A percentile compares a stretch with the other conserved stretches of the same genome.
These are phyloP conservation scores for Amanita polypyramis DNA, from an alignment of 768 basidiomycete species.

Conservation along the genomic window DNA sequence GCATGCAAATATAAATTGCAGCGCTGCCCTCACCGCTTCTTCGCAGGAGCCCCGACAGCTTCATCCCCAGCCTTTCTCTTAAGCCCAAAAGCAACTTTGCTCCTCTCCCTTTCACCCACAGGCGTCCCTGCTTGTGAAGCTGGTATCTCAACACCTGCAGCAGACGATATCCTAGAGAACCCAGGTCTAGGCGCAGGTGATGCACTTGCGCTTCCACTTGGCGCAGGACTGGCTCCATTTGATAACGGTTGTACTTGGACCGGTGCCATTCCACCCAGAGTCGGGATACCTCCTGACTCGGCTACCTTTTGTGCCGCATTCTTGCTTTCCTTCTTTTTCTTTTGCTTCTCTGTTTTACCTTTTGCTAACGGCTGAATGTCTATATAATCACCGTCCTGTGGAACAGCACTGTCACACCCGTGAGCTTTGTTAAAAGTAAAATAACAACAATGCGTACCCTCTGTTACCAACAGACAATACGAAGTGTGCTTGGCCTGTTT, in stretches of 20 bases:
- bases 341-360: conserved; percentile 73
- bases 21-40: conserved; percentile 20
- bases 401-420: conserved; percentile 53
- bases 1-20: neutral
- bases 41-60: conserved; percentile 54
- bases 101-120: conserved; percentile 60
- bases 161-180: conserved; percentile 66
- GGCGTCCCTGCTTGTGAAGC: conserved; percentile 44
- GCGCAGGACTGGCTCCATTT: conserved; percentile 39
- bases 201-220: conserved; percentile 29
- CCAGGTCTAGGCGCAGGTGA: conserved; percentile 65
- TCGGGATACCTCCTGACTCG: conserved; percentile 45
- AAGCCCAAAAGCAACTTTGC: conserved; percentile 70
- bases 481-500: conserved; percentile 93
- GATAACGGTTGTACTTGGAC: conserved; percentile 30
- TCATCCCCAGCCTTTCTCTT: conserved; percentile 79
- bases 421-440: conserved; percentile 6
- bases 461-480: conserved; percentile 89
- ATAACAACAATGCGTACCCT: conserved; percentile 44
- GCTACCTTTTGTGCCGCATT: conserved; percentile 29
- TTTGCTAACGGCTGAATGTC: conserved; percentile 75
- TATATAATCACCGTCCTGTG: conserved; percentile 74
- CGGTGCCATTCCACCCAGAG: conserved; percentile 39
- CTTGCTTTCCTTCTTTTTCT: conserved; percentile 72
- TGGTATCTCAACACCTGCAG: conserved; percentile 30